Evolutionary conservation across 306 rosid genomes (phyloP).

Genomic region (Acacia acuminata): DNA sequence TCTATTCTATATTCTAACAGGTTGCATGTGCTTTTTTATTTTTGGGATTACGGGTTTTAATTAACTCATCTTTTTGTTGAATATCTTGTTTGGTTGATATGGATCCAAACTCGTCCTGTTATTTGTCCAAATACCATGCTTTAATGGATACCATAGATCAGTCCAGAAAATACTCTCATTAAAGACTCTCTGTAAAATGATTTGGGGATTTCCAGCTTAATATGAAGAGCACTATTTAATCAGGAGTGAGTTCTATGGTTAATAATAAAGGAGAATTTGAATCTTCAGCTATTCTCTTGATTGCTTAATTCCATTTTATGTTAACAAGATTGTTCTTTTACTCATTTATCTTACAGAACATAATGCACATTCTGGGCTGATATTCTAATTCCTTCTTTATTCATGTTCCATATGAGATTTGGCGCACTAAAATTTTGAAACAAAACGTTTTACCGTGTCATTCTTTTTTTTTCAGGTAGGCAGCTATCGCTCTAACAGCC

Average conservation of each 20-base stretch:
- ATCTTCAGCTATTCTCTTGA: slow-evolving; percentile 8
- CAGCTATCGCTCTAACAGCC: slow-evolving; percentile 67
- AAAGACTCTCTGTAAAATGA: background rate
- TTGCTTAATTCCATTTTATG: slow-evolving; percentile 10
- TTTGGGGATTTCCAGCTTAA: background rate
- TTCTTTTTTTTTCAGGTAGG: slow-evolving; percentile 74
- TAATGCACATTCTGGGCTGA: no score
- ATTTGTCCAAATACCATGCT: background rate
- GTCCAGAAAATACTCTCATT: background rate
- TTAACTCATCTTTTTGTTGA: background rate
- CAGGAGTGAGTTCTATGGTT: background rate
- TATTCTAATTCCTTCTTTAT: no score
- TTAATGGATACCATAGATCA: background rate
- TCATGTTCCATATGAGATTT: slow-evolving; percentile 17
- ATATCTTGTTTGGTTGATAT: background rate
- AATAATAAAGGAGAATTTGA: slow-evolving; percentile 12
- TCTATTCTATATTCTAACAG: no score
- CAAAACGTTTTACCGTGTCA: slow-evolving; percentile 4
- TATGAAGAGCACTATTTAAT: background rate
- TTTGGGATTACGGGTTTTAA: background rate
- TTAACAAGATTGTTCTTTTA: slow-evolving; percentile 19
- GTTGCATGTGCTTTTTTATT: slow-evolving; percentile 1
- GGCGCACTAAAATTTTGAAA: slow-evolving; percentile 18
- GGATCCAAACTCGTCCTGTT: background rate
- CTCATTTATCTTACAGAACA: slow-evolving; percentile 3